Evolutionary conservation across 495 filamentous ascomycete species (phyloP).

Genomic region (Aspergillus olivimuriae): DNA sequence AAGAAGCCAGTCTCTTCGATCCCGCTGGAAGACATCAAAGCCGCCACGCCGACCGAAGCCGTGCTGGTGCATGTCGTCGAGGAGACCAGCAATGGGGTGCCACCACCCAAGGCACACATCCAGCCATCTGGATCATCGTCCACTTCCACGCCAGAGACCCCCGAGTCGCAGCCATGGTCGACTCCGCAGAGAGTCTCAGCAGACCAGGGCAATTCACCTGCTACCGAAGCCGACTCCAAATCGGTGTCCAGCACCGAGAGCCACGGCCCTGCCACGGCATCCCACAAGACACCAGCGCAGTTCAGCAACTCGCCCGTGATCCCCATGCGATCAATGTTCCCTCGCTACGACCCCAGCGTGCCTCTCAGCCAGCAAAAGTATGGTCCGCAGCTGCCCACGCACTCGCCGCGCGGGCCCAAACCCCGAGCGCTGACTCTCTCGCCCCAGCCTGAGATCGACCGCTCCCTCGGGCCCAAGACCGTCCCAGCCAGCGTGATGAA

Average conservation of each 20-base stretch:
- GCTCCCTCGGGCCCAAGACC: slow-evolving; percentile 36
- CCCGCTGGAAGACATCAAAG: slow-evolving; percentile 31
- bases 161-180: slow-evolving; percentile 18
- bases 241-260: slow-evolving; percentile 21
- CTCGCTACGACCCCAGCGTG: slow-evolving; percentile 67
- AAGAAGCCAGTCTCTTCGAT: slow-evolving; percentile 25
- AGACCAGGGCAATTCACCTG: slow-evolving; percentile 22
- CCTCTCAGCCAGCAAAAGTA: slow-evolving; percentile 65
- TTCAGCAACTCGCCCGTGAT: slow-evolving; percentile 31
- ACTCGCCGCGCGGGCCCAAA: slow-evolving; percentile 39
- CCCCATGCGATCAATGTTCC: slow-evolving; percentile 69
- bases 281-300: slow-evolving; percentile 22
- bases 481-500: slow-evolving; percentile 42
- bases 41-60: slow-evolving; percentile 27
- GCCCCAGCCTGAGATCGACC: slow-evolving; percentile 33
- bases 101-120: slow-evolving; percentile 16
- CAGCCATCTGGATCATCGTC: slow-evolving; percentile 16
- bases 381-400: slow-evolving; percentile 47
- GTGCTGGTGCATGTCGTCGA: slow-evolving; percentile 36
- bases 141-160: slow-evolving; percentile 10
- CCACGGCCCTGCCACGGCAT: slow-evolving; percentile 4
- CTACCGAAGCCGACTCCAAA: slow-evolving; percentile 38
- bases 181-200: slow-evolving; percentile 17
- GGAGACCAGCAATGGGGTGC: slow-evolving; percentile 26
- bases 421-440: slow-evolving; percentile 23